Evolutionary conservation across 169 alveolate species (phyloP).

Genomic region (Cryptosporidium baileyi): DNA sequence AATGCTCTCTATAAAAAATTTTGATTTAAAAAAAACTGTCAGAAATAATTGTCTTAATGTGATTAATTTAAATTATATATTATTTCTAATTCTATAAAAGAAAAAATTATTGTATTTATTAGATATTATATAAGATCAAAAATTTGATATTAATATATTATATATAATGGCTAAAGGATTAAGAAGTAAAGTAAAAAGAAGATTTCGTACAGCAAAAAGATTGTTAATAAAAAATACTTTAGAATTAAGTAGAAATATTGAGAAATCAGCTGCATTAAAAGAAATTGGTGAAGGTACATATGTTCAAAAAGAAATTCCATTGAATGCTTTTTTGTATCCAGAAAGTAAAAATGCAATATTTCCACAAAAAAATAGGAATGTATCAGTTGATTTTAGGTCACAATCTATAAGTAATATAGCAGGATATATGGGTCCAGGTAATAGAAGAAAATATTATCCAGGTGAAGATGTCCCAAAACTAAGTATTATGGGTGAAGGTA

Average conservation of each 20-base stretch:
- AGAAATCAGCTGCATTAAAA: constrained; percentile 29
- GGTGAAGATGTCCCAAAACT: constrained; percentile 26
- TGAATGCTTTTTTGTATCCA: constrained; percentile 59
- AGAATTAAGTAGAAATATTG: constrained; percentile 48
- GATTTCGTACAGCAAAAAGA: constrained; percentile 69
- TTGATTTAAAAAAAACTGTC: too few species aligned
- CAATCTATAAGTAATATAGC: constrained; percentile 59
- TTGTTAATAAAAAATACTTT: constrained; percentile 34
- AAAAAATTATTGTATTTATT: neutral
- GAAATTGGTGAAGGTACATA: constrained; percentile 64
- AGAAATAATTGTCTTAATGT: too few species aligned
- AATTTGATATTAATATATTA: neutral
- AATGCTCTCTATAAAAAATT: too few species aligned
- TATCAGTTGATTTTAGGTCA: constrained; percentile 61
- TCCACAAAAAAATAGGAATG: constrained; percentile 38
- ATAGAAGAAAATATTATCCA: constrained; percentile 62
- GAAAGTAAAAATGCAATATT: constrained; percentile 40
- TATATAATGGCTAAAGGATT: constrained; percentile 47
- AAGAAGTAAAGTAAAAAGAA: constrained; percentile 60
- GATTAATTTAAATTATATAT: too few species aligned
- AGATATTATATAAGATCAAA: neutral
- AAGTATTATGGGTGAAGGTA: constrained; percentile 55
- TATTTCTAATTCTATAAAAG: too few species aligned
- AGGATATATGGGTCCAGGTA: constrained; percentile 69
- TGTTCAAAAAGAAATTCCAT: constrained; percentile 33